Percentiles rank a stretch among this genome's conserved stretches.
Conservation (phyloP, 495 filamentous ascomycete species). For the Paragyromitra xinjiangensis region DNA sequence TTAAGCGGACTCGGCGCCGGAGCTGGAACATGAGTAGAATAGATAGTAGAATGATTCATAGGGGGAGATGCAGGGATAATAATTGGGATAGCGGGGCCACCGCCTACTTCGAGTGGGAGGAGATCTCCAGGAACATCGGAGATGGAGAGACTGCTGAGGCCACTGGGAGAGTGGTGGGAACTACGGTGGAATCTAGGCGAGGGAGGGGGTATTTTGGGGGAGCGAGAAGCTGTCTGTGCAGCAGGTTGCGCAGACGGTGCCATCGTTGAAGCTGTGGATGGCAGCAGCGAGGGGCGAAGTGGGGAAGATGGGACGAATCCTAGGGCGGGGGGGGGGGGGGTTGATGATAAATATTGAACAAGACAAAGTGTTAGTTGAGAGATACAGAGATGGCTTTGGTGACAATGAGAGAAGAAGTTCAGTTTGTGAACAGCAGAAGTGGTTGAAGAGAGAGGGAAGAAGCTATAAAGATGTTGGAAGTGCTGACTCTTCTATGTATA, state of each 20-base stretch:
- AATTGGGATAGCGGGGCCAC: conserved; percentile 40
- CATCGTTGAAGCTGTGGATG: conserved; percentile 28
- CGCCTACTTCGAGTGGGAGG: conserved; percentile 37
- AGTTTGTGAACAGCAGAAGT: conserved; percentile 2
- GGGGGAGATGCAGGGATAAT: conserved; percentile 37
- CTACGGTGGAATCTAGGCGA: conserved; percentile 36
- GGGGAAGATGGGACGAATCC: conserved; percentile 47
- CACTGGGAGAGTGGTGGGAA: conserved; percentile 32
- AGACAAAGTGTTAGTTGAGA: conserved; percentile 4
- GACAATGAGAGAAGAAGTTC: neutral
- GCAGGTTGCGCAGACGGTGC: conserved; percentile 40
- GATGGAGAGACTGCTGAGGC: conserved; percentile 30
- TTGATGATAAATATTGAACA: neutral
- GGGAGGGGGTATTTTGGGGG: conserved; percentile 33
- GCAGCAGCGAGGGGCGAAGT: neutral
- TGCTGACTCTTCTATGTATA: conserved; percentile 23
- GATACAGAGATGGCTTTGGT: neutral
- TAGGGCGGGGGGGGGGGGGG: neutral
- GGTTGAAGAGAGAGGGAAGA: neutral
- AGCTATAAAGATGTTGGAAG: conserved; percentile 32
- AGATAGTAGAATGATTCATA: neutral
- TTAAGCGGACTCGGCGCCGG: conserved; percentile 22
- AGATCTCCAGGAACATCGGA: conserved; percentile 28
- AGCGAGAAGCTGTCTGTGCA: conserved; percentile 30
- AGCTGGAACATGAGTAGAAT: neutral